phyloP scores from a whole-genome alignment of 192 early-diverging fungal genomes.

The Borealophlyctis nickersoniae region DNA sequence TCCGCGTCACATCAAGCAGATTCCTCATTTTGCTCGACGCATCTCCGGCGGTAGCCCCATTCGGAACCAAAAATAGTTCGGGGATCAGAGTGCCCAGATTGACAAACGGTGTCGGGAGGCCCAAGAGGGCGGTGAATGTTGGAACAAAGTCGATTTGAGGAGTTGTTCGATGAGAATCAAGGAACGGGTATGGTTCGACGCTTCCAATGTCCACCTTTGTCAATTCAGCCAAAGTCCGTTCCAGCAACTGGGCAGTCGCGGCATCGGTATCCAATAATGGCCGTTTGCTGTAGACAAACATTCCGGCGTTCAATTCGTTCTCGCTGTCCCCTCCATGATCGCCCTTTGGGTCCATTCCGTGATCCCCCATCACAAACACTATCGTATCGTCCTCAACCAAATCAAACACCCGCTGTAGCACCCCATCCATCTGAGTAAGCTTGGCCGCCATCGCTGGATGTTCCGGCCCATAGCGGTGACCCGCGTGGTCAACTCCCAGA shows the following conservation, averaged over 20 bases:
- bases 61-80: slow-evolving; percentile 63
- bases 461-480: slow-evolving; percentile 84
- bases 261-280: slow-evolving; percentile 23
- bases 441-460: slow-evolving; percentile 85
- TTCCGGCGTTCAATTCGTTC: slow-evolving; percentile 79
- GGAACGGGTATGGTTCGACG: slow-evolving; percentile 25
- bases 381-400: slow-evolving; percentile 74
- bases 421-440: slow-evolving; percentile 78
- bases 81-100: slow-evolving; percentile 88
- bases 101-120: slow-evolving; percentile 88
- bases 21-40: slow-evolving; percentile 6
- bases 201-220: slow-evolving; percentile 18
- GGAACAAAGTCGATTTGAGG: slow-evolving; percentile 92
- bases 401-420: slow-evolving; percentile 63
- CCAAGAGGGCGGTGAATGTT: slow-evolving; percentile 74
- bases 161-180: slow-evolving; percentile 52
- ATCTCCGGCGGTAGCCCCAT: background rate
- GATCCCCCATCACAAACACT: slow-evolving; percentile 90
- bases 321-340: slow-evolving; percentile 96
- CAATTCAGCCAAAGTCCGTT: slow-evolving; percentile 2
- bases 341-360: slow-evolving; percentile 93
- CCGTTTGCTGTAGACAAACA: slow-evolving; percentile 78
- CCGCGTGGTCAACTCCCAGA: slow-evolving; percentile 94
- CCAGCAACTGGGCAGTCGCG: slow-evolving; percentile 1
- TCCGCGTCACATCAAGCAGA: slow-evolving; percentile 51